phyloP scores from a whole-genome alignment of 169 alveolate genomes.

The Nephromyces sp. region DNA sequence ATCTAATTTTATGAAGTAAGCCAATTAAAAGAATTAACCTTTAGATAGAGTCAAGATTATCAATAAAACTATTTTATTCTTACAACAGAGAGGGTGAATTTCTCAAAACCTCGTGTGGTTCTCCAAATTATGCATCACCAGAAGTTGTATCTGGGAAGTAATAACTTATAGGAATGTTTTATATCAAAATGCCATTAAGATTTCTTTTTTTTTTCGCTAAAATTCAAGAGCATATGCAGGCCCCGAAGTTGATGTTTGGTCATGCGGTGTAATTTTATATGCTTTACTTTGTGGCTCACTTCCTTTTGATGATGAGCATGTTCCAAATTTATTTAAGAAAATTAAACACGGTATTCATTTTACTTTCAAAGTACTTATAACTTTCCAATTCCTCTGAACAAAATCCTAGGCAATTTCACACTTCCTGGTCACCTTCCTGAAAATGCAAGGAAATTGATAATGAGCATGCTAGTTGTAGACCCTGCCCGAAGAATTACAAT shows the following conservation, averaged over 20 bases:
- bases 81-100: conserved; percentile 73
- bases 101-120: conserved; percentile 92
- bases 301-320: conserved; percentile 87
- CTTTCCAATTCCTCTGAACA: background rate
- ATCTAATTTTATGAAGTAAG: conserved; percentile 40
- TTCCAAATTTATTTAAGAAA: conserved; percentile 66
- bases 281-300: conserved; percentile 92
- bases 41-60: too few relatives aligned
- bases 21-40: too few relatives aligned
- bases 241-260: conserved; percentile 90
- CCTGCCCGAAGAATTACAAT: conserved; percentile 47
- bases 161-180: background rate
- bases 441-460: conserved; percentile 18
- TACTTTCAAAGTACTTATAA: background rate
- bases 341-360: conserved; percentile 59
- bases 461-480: conserved; percentile 56
- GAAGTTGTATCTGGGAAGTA: conserved; percentile 88
- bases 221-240: conserved; percentile 72
- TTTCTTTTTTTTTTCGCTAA: background rate
- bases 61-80: background rate
- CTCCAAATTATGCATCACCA: conserved; percentile 98
- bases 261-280: conserved; percentile 90
- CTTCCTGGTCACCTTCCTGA: conserved; percentile 72
- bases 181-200: background rate
- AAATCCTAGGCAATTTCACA: conserved; percentile 47